Base-by-base conservation (phyloP, 331 rosid genomes). In the Acacia concinna region DNA sequence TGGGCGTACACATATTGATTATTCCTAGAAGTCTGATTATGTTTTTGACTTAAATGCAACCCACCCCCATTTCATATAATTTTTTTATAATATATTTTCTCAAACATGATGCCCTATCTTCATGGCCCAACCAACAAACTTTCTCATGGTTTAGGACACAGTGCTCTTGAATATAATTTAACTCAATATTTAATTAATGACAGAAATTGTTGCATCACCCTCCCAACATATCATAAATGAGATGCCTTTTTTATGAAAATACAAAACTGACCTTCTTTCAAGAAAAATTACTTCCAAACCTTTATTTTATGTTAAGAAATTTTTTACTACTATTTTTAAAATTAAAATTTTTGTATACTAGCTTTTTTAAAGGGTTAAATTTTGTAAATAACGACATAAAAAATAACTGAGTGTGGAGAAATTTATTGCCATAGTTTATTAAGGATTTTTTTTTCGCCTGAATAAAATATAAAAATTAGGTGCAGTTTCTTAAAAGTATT, bases 1-100 rank as follows among this genome's bases (percentile, higher is more conserved):
- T 0, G n/a, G 37, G 37, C 13, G 20, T 35, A 43, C 21, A 77
- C 59, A 74, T 78, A 86, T 92, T 86, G 92, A 90, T 84, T 85
- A 82, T 90, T 89, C 94, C 94, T 81, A 86, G 91, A 92, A 83
- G 82, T 86, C 85, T 74, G 77, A 82, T 85, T 85, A 87, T 79
- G 85, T 78, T 78, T 67, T 86, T 83, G 87, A 85, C 91, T 87
- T 90, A 34, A 92, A 85, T 84, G 95, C 82, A 79, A 79, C 62
- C 77, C 28, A 10, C 18, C 6, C 4, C 14, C 17, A 4, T 11
- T 57, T 10, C 25, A 9, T n/a, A 54, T 54, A 27, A 25, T 13
- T 27, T 12, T 59, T 27, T n/a, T 52, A 27, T 25, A 11, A 21
- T 56, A 52, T 60, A 5, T 17, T 71, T 71, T 68, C 67, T 79